These are phyloP conservation scores for Candida quercuum DNA, from an alignment of 805 yeast genomes.

Conservation along the genomic window DNA sequence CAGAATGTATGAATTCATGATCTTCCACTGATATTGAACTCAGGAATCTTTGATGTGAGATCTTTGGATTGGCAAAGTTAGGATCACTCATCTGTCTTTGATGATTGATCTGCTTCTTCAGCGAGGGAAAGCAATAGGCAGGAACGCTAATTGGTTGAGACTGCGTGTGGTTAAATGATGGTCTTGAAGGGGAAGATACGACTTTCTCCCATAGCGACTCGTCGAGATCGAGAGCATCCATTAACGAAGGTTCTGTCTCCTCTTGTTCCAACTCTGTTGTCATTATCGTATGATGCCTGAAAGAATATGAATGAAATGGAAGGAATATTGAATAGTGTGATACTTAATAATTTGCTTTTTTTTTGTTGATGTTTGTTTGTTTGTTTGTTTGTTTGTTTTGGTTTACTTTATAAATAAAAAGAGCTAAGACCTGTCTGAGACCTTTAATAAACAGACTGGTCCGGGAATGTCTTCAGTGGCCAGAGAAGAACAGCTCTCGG, in stretches of 20 bases:
- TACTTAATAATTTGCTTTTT: too few species aligned
- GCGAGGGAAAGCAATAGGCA: slow-evolving; percentile 14
- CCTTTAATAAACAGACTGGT: too few species aligned
- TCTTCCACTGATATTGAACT: background rate
- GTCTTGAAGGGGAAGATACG: slow-evolving; percentile 5
- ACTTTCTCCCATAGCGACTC: slow-evolving; percentile 9
- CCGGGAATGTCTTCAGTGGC: too few species aligned
- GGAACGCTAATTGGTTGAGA: slow-evolving; percentile 8
- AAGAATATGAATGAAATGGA: too few species aligned
- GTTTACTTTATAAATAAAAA: too few species aligned
- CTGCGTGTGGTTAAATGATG: background rate
- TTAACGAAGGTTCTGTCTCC: background rate
- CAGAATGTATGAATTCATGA: background rate
- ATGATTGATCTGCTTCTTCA: slow-evolving; percentile 1
- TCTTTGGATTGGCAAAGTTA: background rate
- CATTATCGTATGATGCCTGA: too few species aligned
- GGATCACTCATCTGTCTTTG: slow-evolving; percentile 1
- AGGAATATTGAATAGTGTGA: too few species aligned
- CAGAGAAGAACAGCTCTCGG: too few species aligned
- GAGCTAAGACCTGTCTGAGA: too few species aligned
- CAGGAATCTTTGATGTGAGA: background rate
- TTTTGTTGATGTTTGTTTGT: too few species aligned
- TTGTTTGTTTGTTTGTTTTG: too few species aligned
- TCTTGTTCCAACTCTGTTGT: background rate
- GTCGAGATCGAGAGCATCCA: slow-evolving; percentile 6